Evolutionary conservation across 2,329 filamentous ascomycete species (phyloP), one percentile per base, ranked within the genome.

Genomic region (Orbilia javanica): DNA sequence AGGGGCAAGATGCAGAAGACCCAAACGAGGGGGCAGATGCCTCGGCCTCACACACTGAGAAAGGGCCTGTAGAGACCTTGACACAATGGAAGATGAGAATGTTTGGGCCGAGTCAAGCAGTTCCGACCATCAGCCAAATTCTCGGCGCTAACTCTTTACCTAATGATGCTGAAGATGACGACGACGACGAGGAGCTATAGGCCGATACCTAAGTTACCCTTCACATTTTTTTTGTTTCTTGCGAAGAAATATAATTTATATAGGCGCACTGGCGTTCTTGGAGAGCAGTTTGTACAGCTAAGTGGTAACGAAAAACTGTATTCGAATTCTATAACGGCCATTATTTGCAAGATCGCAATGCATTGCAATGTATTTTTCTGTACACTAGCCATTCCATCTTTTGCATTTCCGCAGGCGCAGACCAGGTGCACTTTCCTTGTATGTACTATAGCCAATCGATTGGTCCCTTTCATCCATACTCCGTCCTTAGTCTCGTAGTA

Each of bases 101-200:
- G n/a, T 77, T 77, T 25, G 73, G 73, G 3, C 73, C 73, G 3
- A 77, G 66, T 18, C 73, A 77, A 27, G 73, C 66, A 0, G 60
- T 77, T 36, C 73, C 73, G 5, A 77, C 73, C 8, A 67, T 77
- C 10, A 77, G 73, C 18, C 73, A 77, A n/a, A 62, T 77, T 42
- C 36, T 77, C 20, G 66, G 66, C 0, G 29, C 15, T 13, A 64
- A 68, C n/a, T 50, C 52, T 34, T 53, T 71, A 0, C 42, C 13
- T 27, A 57, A 66, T 27, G 48, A 42, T 11, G 27, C 44, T 11
- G 73, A 77, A 11, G 73, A 77, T 8, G 57, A 77, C 3, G 73
- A 73, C 5, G 57, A 76, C 7, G 72, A 76, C 34, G 60, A 64
- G 20, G 60, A 64, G 60, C 15, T 64, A 48, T 64, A 34, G 36